These are phyloP conservation scores for Alternaria arborescens DNA, from an alignment of 2,329 filamentous ascomycete genomes.

Conservation along the genomic window DNA sequence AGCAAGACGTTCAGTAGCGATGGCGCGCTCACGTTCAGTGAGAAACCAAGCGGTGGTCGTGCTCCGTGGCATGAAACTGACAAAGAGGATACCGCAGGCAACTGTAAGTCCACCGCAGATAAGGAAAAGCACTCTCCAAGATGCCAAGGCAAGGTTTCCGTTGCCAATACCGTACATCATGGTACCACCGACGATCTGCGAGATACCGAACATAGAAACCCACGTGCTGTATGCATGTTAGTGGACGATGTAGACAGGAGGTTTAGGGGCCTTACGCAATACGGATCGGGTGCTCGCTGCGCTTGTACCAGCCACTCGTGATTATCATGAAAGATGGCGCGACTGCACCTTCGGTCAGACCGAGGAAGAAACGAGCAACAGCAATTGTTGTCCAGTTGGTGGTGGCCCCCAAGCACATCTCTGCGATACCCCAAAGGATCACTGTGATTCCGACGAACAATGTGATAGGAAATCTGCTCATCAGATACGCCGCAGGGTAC, in stretches of 20 bases:
- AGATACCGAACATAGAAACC: conserved; percentile 53
- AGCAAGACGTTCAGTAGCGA: too few relatives aligned
- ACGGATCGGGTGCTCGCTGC: conserved; percentile 38
- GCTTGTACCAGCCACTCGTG: conserved; percentile 47
- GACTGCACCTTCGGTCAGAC: conserved; percentile 56
- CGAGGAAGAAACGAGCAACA: conserved; percentile 52
- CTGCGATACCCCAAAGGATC: conserved; percentile 47
- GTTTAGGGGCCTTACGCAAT: conserved; percentile 10
- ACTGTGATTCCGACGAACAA: conserved; percentile 61
- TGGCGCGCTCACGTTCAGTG: too few relatives aligned
- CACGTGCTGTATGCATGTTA: neutral
- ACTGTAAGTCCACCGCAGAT: too few relatives aligned
- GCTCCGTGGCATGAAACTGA: too few relatives aligned
- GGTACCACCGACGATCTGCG: conserved; percentile 57
- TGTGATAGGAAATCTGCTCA: conserved; percentile 60
- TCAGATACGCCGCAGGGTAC: conserved; percentile 62
- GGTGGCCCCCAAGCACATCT: neutral
- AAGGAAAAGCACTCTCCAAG: conserved; percentile 51
- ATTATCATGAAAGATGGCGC: conserved; percentile 59
- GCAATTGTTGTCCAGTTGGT: conserved; percentile 23
- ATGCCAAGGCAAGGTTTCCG: conserved; percentile 47
- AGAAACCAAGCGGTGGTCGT: too few relatives aligned
- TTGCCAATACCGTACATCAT: conserved; percentile 64
- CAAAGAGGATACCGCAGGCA: too few relatives aligned
- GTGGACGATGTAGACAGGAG: too few relatives aligned